A percentile compares a stretch with the other conserved stretches of the same genome.
phyloP scores from a whole-genome alignment of 148 eudicot genomes.

The Amaranthus palmeri region DNA sequence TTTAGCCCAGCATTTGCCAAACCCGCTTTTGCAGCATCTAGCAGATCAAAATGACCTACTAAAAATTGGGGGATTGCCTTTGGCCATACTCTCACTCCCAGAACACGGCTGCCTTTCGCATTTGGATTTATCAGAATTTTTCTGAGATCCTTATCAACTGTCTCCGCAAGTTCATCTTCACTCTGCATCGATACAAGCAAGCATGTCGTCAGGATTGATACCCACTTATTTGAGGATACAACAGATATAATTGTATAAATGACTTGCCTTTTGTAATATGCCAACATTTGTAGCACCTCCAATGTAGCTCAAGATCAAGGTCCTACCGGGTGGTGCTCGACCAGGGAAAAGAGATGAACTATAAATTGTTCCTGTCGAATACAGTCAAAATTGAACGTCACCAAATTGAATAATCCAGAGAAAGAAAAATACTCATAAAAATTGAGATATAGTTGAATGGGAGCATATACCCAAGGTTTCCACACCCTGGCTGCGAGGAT shows the following conservation, averaged over 20 bases:
- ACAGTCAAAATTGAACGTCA: not conserved
- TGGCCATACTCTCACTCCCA: slow-evolving; percentile 79
- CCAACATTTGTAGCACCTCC: slow-evolving; percentile 83
- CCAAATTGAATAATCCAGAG: not conserved
- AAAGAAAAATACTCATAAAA: not conserved
- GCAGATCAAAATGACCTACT: slow-evolving; percentile 67
- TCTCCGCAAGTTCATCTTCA: slow-evolving; percentile 56
- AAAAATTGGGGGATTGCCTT: slow-evolving; percentile 79
- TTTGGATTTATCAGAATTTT: slow-evolving; percentile 62
- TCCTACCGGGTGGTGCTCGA: slow-evolving; percentile 80
- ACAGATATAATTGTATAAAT: not conserved
- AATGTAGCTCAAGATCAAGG: slow-evolving; percentile 69
- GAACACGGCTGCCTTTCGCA: slow-evolving; percentile 53
- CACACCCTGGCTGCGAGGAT: slow-evolving; percentile 85
- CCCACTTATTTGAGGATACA: no score
- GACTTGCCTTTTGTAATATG: slow-evolving; percentile 60
- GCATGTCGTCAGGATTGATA: not conserved
- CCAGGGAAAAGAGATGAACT: slow-evolving; percentile 86
- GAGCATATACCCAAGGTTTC: slow-evolving; percentile 63
- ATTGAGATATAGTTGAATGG: not conserved
- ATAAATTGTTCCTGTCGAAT: slow-evolving; percentile 66
- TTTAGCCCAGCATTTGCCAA: slow-evolving; percentile 36
- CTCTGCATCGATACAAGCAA: slow-evolving; percentile 40
- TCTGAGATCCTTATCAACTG: slow-evolving; percentile 74
- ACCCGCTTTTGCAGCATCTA: slow-evolving; percentile 56